phyloP scores from a whole-genome alignment of 331 rosid genomes.

The Quercus phellos region DNA sequence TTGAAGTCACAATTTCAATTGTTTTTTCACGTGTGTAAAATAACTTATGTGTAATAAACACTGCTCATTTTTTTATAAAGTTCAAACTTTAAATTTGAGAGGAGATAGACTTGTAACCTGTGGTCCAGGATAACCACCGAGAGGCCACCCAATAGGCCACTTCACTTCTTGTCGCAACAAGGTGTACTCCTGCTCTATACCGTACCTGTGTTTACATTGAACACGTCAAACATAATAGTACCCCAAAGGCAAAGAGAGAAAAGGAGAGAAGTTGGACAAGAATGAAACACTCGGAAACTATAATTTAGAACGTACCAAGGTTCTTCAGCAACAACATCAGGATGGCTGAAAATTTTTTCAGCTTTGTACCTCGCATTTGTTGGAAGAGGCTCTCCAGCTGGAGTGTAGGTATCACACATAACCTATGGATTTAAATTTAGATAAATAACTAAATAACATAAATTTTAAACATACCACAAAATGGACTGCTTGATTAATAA shows the following conservation, averaged over 20 bases:
- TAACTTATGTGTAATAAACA: too few species aligned
- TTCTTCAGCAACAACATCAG: constrained; percentile 50
- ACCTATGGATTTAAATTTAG: constrained; percentile 32
- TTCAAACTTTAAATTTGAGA: not conserved
- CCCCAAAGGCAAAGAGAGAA: not conserved
- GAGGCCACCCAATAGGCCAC: constrained; percentile 96
- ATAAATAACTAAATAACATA: not conserved
- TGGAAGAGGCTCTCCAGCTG: constrained; percentile 64
- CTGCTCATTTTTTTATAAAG: not conserved
- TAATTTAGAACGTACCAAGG: constrained; percentile 43
- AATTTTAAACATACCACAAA: not conserved
- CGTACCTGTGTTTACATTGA: constrained; percentile 36
- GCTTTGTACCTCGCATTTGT: constrained; percentile 49
- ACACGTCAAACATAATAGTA: not conserved
- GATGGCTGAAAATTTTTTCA: constrained; percentile 54
- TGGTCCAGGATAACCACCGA: constrained; percentile 92
- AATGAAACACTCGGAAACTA: not conserved
- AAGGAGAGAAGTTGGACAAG: constrained; percentile 3
- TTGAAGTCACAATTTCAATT: too few species aligned
- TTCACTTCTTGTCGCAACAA: constrained; percentile 70
- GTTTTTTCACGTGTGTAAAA: too few species aligned
- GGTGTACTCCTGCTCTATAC: constrained; percentile 66
- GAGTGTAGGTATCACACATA: constrained; percentile 60
- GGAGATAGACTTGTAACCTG: constrained; percentile 42
- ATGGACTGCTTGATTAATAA: not conserved